Percentiles rank a stretch among this genome's conserved stretches.
phyloP scores from a whole-genome alignment of 352 stramenopile species.

The Globisporangium irregulare region DNA sequence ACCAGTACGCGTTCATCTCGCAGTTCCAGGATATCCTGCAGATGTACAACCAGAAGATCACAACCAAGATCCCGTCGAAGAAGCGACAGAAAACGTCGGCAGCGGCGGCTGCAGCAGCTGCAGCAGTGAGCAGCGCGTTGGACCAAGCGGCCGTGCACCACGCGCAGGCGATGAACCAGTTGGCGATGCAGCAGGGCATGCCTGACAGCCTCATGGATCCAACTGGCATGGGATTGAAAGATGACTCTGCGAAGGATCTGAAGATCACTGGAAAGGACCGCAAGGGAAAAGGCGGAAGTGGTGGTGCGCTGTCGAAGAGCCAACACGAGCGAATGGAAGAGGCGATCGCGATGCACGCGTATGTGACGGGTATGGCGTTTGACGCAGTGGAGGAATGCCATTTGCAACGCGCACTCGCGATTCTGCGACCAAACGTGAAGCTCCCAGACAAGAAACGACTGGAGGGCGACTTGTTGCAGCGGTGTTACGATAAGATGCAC shows the following conservation, averaged over 20 bases:
- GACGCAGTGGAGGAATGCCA: slow-evolving; percentile 73
- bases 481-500: slow-evolving; percentile 85
- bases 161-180: slow-evolving; percentile 63
- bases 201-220: slow-evolving; percentile 66
- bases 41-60: slow-evolving; percentile 84
- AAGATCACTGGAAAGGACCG: slow-evolving; percentile 24
- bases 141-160: slow-evolving; percentile 60
- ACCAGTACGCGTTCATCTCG: slow-evolving; percentile 76
- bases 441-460: slow-evolving; percentile 73
- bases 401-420: slow-evolving; percentile 53
- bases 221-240: slow-evolving; percentile 46
- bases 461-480: slow-evolving; percentile 52
- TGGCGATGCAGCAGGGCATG: slow-evolving; percentile 75
- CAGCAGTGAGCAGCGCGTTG: slow-evolving; percentile 27
- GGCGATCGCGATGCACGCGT: slow-evolving; percentile 78
- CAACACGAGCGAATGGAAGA: slow-evolving; percentile 77
- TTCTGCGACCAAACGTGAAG: slow-evolving; percentile 56
- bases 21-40: slow-evolving; percentile 80
- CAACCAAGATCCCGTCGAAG: slow-evolving; percentile 55
- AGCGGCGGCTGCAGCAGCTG: slow-evolving; percentile 9
- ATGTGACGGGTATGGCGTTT: slow-evolving; percentile 76
- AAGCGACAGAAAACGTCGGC: slow-evolving; percentile 52
- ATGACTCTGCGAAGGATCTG: slow-evolving; percentile 45
- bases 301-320: slow-evolving; percentile 47
- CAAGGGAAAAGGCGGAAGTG: slow-evolving; percentile 34